Percentiles rank a stretch among this genome's conserved stretches.
phyloP scores from a whole-genome alignment of 2,329 filamentous ascomycete species.

The Exophiala xenobiotica region DNA sequence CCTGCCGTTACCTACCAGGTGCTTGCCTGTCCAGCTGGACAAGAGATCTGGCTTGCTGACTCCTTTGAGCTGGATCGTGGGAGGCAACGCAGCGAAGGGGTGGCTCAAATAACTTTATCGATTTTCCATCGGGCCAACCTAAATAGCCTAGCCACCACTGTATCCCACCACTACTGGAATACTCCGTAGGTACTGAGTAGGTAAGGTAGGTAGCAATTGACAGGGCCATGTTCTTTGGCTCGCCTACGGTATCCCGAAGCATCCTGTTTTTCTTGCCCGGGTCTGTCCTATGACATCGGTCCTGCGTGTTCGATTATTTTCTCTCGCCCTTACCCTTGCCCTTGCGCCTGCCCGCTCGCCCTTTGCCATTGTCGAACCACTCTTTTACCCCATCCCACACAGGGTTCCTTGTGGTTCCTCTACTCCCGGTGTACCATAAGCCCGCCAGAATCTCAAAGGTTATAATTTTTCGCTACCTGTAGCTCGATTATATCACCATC shows the following conservation, averaged over 20 bases:
- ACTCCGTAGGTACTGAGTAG: too few relatives aligned
- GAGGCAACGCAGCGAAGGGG: neutral
- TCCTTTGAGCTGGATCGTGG: too few relatives aligned
- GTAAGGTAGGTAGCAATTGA: too few relatives aligned
- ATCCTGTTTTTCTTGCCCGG: neutral
- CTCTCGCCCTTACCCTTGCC: neutral
- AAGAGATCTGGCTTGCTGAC: too few relatives aligned
- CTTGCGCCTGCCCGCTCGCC: neutral
- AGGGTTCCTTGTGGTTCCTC: neutral
- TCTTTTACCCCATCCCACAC: conserved; percentile 1
- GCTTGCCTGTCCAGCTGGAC: too few relatives aligned
- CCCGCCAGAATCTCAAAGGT: conserved; percentile 13
- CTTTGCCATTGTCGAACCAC: conserved; percentile 3
- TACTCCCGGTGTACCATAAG: neutral
- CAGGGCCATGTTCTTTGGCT: neutral
- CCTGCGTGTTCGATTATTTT: neutral
- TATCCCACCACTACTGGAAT: too few relatives aligned
- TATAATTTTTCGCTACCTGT: conserved; percentile 17
- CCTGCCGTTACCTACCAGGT: too few relatives aligned
- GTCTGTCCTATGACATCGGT: neutral
- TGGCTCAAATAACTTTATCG: neutral
- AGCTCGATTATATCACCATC: conserved; percentile 23
- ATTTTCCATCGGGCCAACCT: neutral
- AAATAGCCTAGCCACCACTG: neutral
- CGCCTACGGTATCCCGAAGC: neutral